Base-by-base conservation (phyloP, 495 filamentous ascomycete species). In the Daldinia childiae region DNA sequence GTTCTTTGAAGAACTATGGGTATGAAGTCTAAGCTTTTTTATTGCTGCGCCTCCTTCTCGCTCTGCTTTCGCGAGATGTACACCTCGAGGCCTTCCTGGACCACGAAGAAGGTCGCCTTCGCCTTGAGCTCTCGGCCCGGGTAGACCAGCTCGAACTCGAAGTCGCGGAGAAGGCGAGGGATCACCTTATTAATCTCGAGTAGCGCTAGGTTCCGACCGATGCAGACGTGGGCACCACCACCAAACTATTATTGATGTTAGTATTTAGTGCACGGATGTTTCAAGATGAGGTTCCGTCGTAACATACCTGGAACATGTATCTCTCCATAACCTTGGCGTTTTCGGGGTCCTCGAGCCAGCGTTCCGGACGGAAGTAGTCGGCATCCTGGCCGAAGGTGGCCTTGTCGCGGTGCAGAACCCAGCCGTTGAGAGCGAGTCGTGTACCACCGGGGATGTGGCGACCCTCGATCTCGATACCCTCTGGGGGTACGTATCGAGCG, bases 311-410 rank as follows among this genome's bases (percentile, higher is more conserved):
- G 59, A 84, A 82, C 80, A 81, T 87, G 71, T 81, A 83, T 58
- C 79, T 78, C 78, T 82, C 83, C 87, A 81, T 83, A 55, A 62
- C 80, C 75, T 71, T 81, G 32, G 72, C 80, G 70, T 75, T 77
- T 77, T 79, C 80, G 64, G 80, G 75, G 38, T 83, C 82, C 62
- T 87, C 84, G 41, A 93, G 72, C 90, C 91, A 92, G 43, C 91
- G 73, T 76, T 90, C 90, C 0, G 91, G 90, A 17, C 85, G 77
- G 70, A 86, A 93, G 1, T 73, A 69, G 2, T 90, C 86, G 6
- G 89, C 86, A 66, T 93, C 90, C 5, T 84, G 74, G 0, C 90
- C 90, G 75, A 88, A 92, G n/a, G 87, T 70, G 0, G 77, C 79
- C 66, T 79, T 79, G 51, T 88, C 82, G 1, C 87, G 80, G 58